Evolutionary conservation across 768 basidiomycete genomes (phyloP), one percentile per base, ranked within the genome.

Genomic region (Floccularia luteovirens): DNA sequence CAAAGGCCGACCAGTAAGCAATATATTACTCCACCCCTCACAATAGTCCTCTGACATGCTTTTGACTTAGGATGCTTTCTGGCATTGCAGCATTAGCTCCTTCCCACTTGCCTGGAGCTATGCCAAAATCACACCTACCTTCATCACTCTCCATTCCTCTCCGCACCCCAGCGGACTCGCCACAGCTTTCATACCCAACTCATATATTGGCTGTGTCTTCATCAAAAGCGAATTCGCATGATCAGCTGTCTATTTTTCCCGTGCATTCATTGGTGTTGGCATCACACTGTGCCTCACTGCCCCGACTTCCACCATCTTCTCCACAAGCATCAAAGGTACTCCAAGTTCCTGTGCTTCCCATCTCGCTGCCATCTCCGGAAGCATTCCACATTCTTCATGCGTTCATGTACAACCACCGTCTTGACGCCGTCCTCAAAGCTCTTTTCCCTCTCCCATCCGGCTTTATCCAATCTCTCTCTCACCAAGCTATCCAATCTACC

Each of bases 341-440:
- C 39, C 57, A 66, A n/a, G 53, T 90, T 3, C 86, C 88, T 16
- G 74, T 90, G 13, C 66, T 88, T 10, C 79, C 78, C 2, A 59
- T 90, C 48, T 66, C 74, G 30, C 67, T 90, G 10, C 87, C 88
- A 2, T 79, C 82, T 1, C 76, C 83, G 0, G 69, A 73, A 2
- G 75, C 83, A 0, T 89, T 88, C 60, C 60, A 75, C 6, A 58
- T 77, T 23, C 65, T 90, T 6, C 77, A 78, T 48, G 57, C 65
- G 0, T 88, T 73, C 64, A 65, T 90, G 47, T 87, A 90, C 62
- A 73, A 72, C 20, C 78, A 82, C 52, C 71, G 75, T 45, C 63
- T 79, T 20, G 67, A 66, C 30, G 46, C 59, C n/a, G 70, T 90
- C 40, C 65, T 90, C 27, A 66, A 65, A 19, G 62, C 74, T 0